Percentiles rank a stretch among this genome's conserved stretches.
Conservation (phyloP, 305 asterid genomes). For the Fraxinus albicans region DNA sequence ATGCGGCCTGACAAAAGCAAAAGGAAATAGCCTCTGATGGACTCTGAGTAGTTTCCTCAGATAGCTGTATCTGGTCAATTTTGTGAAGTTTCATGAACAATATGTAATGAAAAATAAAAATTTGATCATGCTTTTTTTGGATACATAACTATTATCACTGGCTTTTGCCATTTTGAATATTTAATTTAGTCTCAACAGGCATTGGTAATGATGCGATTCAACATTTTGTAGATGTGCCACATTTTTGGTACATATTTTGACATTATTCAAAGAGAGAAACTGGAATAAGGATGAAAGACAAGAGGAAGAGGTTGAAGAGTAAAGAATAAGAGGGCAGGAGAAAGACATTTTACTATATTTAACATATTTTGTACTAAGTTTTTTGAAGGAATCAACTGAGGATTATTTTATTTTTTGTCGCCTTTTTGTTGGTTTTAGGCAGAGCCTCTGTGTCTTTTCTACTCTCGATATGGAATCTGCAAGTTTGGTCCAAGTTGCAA, state of each 20-base stretch:
- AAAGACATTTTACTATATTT: not conserved
- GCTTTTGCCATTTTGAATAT: slow-evolving; percentile 10
- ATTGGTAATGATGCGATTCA: slow-evolving; percentile 4
- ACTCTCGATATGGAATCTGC: slow-evolving; percentile 96
- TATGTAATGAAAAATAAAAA: not conserved
- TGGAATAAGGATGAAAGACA: not conserved
- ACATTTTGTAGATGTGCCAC: not conserved
- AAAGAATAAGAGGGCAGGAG: not conserved
- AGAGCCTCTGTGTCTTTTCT: slow-evolving; percentile 90
- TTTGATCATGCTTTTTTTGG: not conserved
- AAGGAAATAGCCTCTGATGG: slow-evolving; percentile 7
- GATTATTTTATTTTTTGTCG: slow-evolving; percentile 3
- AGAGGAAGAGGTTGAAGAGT: not conserved
- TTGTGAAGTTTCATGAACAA: not conserved
- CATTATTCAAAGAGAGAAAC: not conserved
- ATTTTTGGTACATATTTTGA: not conserved
- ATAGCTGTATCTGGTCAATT: not conserved
- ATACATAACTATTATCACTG: not conserved
- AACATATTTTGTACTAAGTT: slow-evolving; percentile 9
- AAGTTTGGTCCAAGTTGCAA: slow-evolving; percentile 99
- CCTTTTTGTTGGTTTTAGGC: slow-evolving; percentile 62
- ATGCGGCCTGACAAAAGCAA: not conserved
- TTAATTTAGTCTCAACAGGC: not conserved
- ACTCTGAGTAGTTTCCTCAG: not conserved
- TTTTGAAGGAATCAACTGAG: slow-evolving; percentile 14